Percentiles rank a stretch among this genome's conserved stretches.
Evolutionary conservation across 1,284 basidiomycete genomes (phyloP).

Genomic region (Veloporphyrellus conicus): DNA sequence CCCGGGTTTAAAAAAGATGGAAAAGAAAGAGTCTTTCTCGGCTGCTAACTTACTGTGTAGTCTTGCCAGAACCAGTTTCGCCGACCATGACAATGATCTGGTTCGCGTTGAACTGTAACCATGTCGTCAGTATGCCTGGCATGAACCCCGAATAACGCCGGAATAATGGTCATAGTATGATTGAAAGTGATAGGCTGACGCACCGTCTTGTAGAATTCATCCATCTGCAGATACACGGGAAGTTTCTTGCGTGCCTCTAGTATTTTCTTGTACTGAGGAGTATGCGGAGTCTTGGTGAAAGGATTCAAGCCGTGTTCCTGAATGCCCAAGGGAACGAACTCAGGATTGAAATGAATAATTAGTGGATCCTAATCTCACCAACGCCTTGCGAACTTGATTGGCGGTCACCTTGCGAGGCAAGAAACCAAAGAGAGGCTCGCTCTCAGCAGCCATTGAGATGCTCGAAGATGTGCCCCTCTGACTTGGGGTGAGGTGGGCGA

Average conservation of each 20-base stretch:
- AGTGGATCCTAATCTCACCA: too few species aligned
- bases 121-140: constrained; percentile 12
- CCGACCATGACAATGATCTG: constrained; percentile 96
- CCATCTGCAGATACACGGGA: constrained; percentile 92
- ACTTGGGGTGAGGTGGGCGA: too few species aligned
- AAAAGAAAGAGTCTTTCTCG: constrained; percentile 19
- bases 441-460: too few species aligned
- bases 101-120: constrained; percentile 70
- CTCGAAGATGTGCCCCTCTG: too few species aligned
- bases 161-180: constrained; percentile 30
- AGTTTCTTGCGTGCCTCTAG: constrained; percentile 81
- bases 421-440: constrained; percentile 71
- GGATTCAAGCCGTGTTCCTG: constrained; percentile 85
- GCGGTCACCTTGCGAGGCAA: constrained; percentile 72
- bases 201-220: constrained; percentile 83
- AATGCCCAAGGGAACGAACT: background rate
- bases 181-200: constrained; percentile 33
- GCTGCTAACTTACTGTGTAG: constrained; percentile 73
- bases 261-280: constrained; percentile 83
- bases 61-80: constrained; percentile 98
- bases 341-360: background rate
- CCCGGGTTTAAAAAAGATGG: constrained; percentile 20
- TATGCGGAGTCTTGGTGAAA: constrained; percentile 79
- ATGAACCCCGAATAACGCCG: constrained; percentile 31
- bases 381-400: constrained; percentile 65